Evolutionary conservation across 164 flowering plant species (phyloP).

Genomic region (Stephania cephalantha): DNA sequence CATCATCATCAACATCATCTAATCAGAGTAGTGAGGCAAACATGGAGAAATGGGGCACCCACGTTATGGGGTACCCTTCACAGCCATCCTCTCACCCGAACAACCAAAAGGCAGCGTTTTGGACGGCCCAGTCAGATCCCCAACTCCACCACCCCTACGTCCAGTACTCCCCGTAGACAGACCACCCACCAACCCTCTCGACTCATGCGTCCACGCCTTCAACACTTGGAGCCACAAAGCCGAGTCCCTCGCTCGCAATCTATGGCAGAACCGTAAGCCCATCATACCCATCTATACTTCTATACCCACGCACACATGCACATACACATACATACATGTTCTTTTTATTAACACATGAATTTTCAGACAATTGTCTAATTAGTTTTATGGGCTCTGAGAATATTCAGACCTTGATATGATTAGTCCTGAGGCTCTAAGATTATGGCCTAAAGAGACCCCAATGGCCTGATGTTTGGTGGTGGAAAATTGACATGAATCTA

Average conservation of each 20-base stretch:
- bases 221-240: slow-evolving; percentile 35
- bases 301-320: too few relatives aligned
- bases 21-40: slow-evolving; percentile 10
- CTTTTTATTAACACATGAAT: too few relatives aligned
- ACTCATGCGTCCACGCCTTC: slow-evolving; percentile 32
- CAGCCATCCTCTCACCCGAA: slow-evolving; percentile 57
- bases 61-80: slow-evolving; percentile 65
- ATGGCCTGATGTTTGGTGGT: too few relatives aligned
- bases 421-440: too few relatives aligned
- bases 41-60: slow-evolving; percentile 62
- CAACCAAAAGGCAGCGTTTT: slow-evolving; percentile 60
- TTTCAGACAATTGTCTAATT: too few relatives aligned
- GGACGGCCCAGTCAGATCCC: slow-evolving; percentile 31
- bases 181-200: slow-evolving; percentile 33
- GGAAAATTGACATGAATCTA: too few relatives aligned
- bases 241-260: slow-evolving; percentile 36
- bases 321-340: too few relatives aligned
- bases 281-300: neutral
- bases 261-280: slow-evolving; percentile 42
- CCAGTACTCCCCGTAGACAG: slow-evolving; percentile 28
- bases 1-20: slow-evolving; percentile 4
- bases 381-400: too few relatives aligned
- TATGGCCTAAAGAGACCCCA: too few relatives aligned
- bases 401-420: too few relatives aligned
- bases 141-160: slow-evolving; percentile 33